Evolutionary conservation across 805 yeast species (phyloP), one percentile per base, ranked within the genome.

Genomic region (Komagataella kurtzmanii): DNA sequence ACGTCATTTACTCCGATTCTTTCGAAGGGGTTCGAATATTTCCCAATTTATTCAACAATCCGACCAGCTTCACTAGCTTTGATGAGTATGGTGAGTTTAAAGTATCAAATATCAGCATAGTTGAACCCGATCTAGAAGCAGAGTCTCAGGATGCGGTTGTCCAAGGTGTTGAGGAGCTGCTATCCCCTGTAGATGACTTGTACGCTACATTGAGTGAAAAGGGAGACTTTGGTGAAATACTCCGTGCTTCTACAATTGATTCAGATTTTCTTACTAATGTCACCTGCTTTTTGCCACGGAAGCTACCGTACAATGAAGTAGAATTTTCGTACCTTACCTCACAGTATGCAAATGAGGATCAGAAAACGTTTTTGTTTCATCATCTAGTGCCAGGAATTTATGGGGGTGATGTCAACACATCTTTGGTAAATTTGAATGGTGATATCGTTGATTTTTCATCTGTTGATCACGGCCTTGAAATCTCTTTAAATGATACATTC

Each of bases 141-240:
- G 72, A 73, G 50, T 76, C 79, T 47, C 86, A 82, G 58, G 72
- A 79, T 57, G 78, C 90, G 0, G 77, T 76, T 24, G 77, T 88
- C 10, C 88, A 85, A 53, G 88, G 85, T 1, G 70, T 85, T 2
- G 79, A 77, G 52, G 58, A 66, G 17, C 57, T 75, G 8, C 55
- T 84, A 1, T 68, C 71, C 58, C 36, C 66, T 65, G 59, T 66
- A 66, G 49, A 53, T 60, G 24, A 55, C 69, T 17, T 19, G 17
- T 19, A 19, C n/a, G 14, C 19, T 10, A 18, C 46, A 2, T 10
- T 44, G 12, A 10, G 7, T 17, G 23, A n/a, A 8, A 17, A 14
- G 8, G 46, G 19, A 4, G 46, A 17, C 12, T 18, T 19, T 5
- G 23, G 23, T 44, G 23, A 19, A 7, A 18, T 44, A 4, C 23